phyloP scores from a whole-genome alignment of 305 asterid species.

The Solanum hybrid region DNA sequence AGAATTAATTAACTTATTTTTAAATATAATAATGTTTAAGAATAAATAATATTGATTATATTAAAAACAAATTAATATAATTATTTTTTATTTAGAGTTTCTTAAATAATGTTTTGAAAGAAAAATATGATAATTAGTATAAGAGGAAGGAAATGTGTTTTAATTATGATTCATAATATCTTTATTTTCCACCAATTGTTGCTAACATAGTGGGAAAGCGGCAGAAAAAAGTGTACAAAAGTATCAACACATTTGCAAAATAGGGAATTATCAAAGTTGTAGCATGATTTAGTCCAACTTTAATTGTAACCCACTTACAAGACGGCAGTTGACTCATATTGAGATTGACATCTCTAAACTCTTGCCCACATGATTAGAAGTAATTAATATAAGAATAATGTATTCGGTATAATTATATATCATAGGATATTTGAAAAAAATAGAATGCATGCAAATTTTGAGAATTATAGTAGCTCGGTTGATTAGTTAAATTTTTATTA shows the following conservation, averaged over 20 bases:
- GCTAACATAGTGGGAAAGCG: neutral
- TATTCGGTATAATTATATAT: neutral
- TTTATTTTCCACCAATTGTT: neutral
- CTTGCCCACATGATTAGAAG: neutral
- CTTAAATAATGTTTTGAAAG: neutral
- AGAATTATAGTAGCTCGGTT: fast-evolving
- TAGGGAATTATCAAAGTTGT: neutral
- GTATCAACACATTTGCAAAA: too few species aligned
- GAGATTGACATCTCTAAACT: neutral
- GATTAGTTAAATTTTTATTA: neutral
- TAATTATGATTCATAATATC: neutral
- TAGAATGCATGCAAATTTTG: neutral
- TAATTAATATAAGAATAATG: neutral
- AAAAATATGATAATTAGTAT: neutral
- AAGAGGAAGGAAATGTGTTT: neutral
- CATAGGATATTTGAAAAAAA: neutral
- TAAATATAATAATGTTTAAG: neutral
- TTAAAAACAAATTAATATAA: neutral
- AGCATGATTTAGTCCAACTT: neutral
- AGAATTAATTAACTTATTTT: neutral
- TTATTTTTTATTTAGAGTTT: neutral
- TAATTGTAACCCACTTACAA: neutral
- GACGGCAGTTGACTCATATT: neutral
- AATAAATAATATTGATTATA: neutral
- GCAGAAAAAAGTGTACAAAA: neutral